Evolutionary conservation across 805 yeast genomes (phyloP).

Genomic region (Yarrowia sp.): DNA sequence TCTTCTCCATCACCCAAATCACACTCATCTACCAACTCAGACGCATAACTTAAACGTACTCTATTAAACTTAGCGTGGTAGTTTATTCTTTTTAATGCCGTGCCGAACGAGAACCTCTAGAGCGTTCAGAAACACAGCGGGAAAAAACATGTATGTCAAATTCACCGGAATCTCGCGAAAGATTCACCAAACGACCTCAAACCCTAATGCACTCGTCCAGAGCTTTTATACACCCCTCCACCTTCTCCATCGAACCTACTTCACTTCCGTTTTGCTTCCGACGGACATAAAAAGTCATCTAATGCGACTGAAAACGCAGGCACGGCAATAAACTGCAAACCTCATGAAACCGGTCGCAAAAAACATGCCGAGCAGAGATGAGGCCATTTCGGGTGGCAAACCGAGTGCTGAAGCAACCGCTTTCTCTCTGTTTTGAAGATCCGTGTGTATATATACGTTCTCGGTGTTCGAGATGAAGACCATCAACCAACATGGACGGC

Average conservation of each 20-base stretch:
- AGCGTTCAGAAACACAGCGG: no score
- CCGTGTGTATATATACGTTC: neutral
- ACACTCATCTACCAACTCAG: no score
- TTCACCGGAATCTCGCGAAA: neutral
- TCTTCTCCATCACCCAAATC: no score
- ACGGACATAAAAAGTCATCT: neutral
- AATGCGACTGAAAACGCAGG: neutral
- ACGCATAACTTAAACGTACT: no score
- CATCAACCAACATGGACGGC: slow-evolving; percentile 10
- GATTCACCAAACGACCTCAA: no score
- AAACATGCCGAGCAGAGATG: neutral
- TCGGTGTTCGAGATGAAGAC: neutral
- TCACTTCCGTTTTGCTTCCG: neutral
- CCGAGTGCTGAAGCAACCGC: neutral
- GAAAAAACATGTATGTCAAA: neutral
- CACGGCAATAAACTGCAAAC: neutral
- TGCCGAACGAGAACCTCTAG: neutral
- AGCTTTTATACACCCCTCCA: neutral
- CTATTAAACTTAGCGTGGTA: neutral
- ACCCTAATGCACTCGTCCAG: no score
- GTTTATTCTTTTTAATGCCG: neutral
- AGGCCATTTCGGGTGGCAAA: neutral
- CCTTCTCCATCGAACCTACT: no score
- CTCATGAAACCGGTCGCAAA: neutral
- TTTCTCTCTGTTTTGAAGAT: no score